A percentile compares a stretch with the other conserved stretches of the same genome.
Conservation (phyloP, 805 yeast genomes). For the Jamesozyma piceae region DNA sequence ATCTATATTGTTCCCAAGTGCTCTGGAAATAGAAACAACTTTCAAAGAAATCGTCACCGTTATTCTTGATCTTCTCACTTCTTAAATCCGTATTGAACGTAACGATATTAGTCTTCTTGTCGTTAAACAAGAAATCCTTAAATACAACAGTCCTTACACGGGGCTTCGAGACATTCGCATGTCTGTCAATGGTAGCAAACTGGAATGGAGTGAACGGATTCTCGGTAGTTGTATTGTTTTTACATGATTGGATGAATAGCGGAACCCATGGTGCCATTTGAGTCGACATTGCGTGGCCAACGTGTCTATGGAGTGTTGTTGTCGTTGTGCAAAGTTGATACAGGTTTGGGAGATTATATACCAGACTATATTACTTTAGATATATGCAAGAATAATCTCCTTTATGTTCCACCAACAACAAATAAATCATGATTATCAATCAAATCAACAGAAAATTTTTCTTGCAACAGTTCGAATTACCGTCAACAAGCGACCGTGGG, state of each 20-base stretch:
- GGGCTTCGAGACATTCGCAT: slow-evolving; percentile 45
- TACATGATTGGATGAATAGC: slow-evolving; percentile 44
- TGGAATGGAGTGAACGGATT: slow-evolving; percentile 52
- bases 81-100: slow-evolving; percentile 66
- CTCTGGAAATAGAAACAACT: slow-evolving; percentile 65
- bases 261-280: slow-evolving; percentile 75
- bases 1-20: slow-evolving; percentile 58
- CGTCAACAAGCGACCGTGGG: too few species aligned
- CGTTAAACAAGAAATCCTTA: slow-evolving; percentile 68
- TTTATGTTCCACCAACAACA: too few species aligned
- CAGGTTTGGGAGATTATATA: too few species aligned
- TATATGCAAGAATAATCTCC: too few species aligned
- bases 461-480: too few species aligned
- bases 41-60: slow-evolving; percentile 54
- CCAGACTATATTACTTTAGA: too few species aligned
- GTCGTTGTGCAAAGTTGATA: too few species aligned
- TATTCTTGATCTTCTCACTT: slow-evolving; percentile 45
- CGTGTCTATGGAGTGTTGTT: too few species aligned
- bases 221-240: slow-evolving; percentile 32
- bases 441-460: too few species aligned
- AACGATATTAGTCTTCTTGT: slow-evolving; percentile 54
- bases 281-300: too few species aligned
- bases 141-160: slow-evolving; percentile 59
- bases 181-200: slow-evolving; percentile 53
- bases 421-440: too few species aligned